These are phyloP conservation scores for Massarina eburnea DNA, from an alignment of 2,329 filamentous ascomycete species.

Conservation along the genomic window DNA sequence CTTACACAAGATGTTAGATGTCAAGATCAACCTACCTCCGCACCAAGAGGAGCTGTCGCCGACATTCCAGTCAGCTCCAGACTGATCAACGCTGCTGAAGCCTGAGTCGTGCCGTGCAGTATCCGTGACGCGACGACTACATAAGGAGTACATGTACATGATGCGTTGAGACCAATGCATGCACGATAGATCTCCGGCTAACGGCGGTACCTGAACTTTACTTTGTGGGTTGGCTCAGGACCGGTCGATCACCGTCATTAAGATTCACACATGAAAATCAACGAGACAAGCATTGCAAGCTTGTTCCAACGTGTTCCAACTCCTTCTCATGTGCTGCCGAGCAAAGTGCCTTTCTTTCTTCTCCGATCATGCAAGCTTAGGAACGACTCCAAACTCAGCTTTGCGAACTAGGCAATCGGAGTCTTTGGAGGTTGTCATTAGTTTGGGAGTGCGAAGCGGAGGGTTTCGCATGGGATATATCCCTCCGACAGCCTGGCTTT, in stretches of 20 bases:
- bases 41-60: not conserved
- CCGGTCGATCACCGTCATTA: not conserved
- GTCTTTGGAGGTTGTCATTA: too few relatives aligned
- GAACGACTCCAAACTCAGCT: not conserved
- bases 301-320: too few relatives aligned
- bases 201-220: slow-evolving; percentile 3
- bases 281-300: not conserved
- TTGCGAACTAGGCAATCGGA: too few relatives aligned
- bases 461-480: not conserved
- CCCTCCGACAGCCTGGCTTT: not conserved
- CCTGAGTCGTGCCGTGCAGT: slow-evolving; percentile 5
- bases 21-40: not conserved
- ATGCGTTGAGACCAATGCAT: slow-evolving; percentile 10
- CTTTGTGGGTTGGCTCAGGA: not conserved
- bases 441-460: not conserved
- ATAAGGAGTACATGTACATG: slow-evolving; percentile 3
- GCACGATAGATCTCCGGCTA: slow-evolving; percentile 10
- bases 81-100: not conserved
- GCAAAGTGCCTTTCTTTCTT: too few relatives aligned
- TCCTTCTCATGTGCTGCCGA: not conserved
- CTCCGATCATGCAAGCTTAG: too few relatives aligned
- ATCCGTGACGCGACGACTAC: slow-evolving; percentile 2
- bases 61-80: too few relatives aligned
- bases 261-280: not conserved
- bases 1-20: too few relatives aligned